phyloP scores from a whole-genome alignment of 176 grass and related monocot genomes.

The Aegilops speltoides region DNA sequence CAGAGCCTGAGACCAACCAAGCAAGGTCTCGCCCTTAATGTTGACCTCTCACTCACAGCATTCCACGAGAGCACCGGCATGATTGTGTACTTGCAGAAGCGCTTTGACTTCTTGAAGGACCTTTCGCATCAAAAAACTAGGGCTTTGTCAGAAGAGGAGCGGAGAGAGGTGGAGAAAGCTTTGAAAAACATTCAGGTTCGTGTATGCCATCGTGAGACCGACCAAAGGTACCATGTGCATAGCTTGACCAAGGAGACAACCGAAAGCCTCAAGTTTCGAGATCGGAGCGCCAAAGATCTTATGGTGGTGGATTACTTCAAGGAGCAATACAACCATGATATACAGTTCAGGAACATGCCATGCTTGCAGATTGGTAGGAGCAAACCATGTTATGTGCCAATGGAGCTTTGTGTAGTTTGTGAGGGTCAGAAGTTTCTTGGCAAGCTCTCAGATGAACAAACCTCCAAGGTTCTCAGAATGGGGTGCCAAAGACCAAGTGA shows the following conservation, averaged over 20 bases:
- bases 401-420: slow-evolving; percentile 88
- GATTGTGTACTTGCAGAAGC: slow-evolving; percentile 83
- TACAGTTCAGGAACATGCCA: slow-evolving; percentile 86
- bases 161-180: slow-evolving; percentile 70
- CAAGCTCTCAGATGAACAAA: slow-evolving; percentile 87
- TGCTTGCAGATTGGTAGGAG: slow-evolving; percentile 92
- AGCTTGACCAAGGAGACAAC: slow-evolving; percentile 72
- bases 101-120: slow-evolving; percentile 74
- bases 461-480: slow-evolving; percentile 79
- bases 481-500: slow-evolving; percentile 81
- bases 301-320: slow-evolving; percentile 87
- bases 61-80: slow-evolving; percentile 84
- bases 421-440: slow-evolving; percentile 94
- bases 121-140: slow-evolving; percentile 58
- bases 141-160: slow-evolving; percentile 67
- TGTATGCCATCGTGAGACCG: slow-evolving; percentile 80
- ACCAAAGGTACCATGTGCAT: slow-evolving; percentile 82
- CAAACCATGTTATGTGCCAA: slow-evolving; percentile 90
- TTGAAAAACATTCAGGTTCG: slow-evolving; percentile 81
- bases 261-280: slow-evolving; percentile 76
- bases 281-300: slow-evolving; percentile 71
- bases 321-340: slow-evolving; percentile 93
- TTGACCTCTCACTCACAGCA: slow-evolving; percentile 73
- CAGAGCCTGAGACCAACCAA: slow-evolving; percentile 79
- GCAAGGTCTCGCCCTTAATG: slow-evolving; percentile 92